Conservation (phyloP, 208 protist genomes). For the Trypanosoma platydactyli region DNA sequence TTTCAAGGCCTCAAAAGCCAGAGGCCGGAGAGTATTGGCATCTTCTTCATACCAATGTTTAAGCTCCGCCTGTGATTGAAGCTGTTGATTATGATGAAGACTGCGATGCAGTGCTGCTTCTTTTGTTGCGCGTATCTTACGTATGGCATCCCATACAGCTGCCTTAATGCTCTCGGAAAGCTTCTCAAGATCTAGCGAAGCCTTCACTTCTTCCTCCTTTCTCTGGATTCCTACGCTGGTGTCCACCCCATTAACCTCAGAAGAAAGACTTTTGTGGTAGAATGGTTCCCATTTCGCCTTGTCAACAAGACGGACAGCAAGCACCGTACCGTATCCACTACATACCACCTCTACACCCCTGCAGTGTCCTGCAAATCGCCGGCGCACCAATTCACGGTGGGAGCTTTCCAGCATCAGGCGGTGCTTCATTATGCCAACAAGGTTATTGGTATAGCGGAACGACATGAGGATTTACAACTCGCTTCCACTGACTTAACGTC, state of each 20-base stretch:
- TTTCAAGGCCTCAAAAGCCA: slow-evolving; percentile 53
- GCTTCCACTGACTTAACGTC: background rate
- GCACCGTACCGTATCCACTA: slow-evolving; percentile 70
- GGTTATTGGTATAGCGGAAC: slow-evolving; percentile 88
- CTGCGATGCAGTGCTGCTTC: slow-evolving; percentile 62
- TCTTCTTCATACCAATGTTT: slow-evolving; percentile 84
- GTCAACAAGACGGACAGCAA: slow-evolving; percentile 54
- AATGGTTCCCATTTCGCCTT: slow-evolving; percentile 53
- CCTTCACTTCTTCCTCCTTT: background rate
- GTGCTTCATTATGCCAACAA: slow-evolving; percentile 78
- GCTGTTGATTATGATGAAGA: slow-evolving; percentile 53
- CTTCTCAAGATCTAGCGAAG: slow-evolving; percentile 48
- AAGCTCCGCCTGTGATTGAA: slow-evolving; percentile 39
- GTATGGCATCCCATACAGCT: slow-evolving; percentile 68
- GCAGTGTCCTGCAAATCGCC: slow-evolving; percentile 66
- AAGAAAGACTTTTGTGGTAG: slow-evolving; percentile 36
- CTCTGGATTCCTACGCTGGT: background rate
- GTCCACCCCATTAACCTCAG: background rate
- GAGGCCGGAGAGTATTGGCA: slow-evolving; percentile 60
- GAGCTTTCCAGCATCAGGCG: slow-evolving; percentile 72
- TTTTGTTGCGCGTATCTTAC: slow-evolving; percentile 65
- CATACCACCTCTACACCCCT: slow-evolving; percentile 77
- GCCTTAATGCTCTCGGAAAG: slow-evolving; percentile 65
- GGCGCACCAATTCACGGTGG: slow-evolving; percentile 55
- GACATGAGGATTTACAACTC: slow-evolving; percentile 49